These are phyloP conservation scores for Sordariomycetes sp. DNA, from an alignment of 2,329 filamentous ascomycete genomes.

Conservation along the genomic window DNA sequence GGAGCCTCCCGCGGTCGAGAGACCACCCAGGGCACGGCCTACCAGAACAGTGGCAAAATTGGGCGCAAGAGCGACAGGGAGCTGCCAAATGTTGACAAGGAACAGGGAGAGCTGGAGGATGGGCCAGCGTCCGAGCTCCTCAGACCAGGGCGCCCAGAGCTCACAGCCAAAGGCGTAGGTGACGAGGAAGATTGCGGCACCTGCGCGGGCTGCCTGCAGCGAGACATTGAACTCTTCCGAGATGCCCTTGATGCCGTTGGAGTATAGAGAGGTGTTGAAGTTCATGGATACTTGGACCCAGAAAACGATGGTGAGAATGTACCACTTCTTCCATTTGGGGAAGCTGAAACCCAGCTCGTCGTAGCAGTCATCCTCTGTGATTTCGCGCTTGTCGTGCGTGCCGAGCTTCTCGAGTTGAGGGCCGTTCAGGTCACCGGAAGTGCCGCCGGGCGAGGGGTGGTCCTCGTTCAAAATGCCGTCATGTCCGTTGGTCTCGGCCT, in stretches of 20 bases:
- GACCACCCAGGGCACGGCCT: constrained; percentile 59
- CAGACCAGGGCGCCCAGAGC: constrained; percentile 80
- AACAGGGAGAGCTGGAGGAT: constrained; percentile 65
- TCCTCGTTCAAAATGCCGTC: constrained; percentile 20
- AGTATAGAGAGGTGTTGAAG: constrained; percentile 69
- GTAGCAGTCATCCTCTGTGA: constrained; percentile 52
- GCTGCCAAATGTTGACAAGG: constrained; percentile 69
- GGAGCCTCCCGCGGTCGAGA: constrained; percentile 63
- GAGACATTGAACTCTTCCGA: constrained; percentile 59
- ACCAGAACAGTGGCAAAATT: constrained; percentile 65
- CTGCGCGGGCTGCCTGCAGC: constrained; percentile 58
- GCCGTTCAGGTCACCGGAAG: too few species aligned
- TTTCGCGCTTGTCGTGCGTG: constrained; percentile 31
- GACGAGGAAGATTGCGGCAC: constrained; percentile 71
- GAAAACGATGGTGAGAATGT: constrained; percentile 64
- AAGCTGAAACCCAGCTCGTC: constrained; percentile 56
- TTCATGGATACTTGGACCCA: constrained; percentile 70
- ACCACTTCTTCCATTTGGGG: constrained; percentile 58
- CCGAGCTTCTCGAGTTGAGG: constrained; percentile 22
- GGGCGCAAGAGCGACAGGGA: constrained; percentile 62
- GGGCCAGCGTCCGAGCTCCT: constrained; percentile 71
- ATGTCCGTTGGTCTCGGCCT: constrained; percentile 7
- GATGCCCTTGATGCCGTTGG: constrained; percentile 58
- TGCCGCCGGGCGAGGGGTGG: constrained; percentile 4
- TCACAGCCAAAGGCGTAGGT: constrained; percentile 81